phyloP scores from a whole-genome alignment of 106 monocot genomes.

The Phalaenopsis equestris region DNA sequence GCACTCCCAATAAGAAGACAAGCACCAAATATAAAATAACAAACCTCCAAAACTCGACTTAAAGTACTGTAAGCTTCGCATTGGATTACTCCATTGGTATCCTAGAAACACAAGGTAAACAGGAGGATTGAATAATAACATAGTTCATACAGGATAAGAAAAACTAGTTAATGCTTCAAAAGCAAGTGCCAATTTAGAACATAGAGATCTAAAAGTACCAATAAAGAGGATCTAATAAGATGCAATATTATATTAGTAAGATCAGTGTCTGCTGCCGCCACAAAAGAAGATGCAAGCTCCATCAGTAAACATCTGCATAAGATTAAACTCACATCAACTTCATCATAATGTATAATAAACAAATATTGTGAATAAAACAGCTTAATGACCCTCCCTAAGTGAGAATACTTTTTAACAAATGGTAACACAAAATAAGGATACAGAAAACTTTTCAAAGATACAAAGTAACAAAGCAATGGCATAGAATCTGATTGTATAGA shows the following conservation, averaged over 20 bases:
- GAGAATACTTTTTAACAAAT: not conserved
- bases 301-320: slow-evolving; percentile 53
- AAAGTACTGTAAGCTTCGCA: slow-evolving; percentile 45
- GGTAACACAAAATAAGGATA: not conserved
- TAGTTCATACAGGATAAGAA: not conserved
- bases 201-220: slow-evolving; percentile 28
- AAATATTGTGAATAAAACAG: slow-evolving; percentile 1
- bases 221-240: slow-evolving; percentile 44
- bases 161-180: not conserved
- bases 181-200: not conserved
- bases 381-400: not conserved
- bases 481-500: not conserved
- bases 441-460: not conserved
- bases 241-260: slow-evolving; percentile 51
- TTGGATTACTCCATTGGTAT: slow-evolving; percentile 23
- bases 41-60: slow-evolving; percentile 74
- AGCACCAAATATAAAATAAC: not conserved
- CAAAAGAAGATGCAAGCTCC: slow-evolving; percentile 62
- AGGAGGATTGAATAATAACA: not conserved
- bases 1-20: not conserved
- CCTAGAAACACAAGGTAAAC: slow-evolving; percentile 31
- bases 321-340: slow-evolving; percentile 4
- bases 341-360: not conserved
- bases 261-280: slow-evolving; percentile 53
- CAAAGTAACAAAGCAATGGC: not conserved